phyloP scores from a whole-genome alignment of 768 basidiomycete genomes.

The Amanita jacksonii region DNA sequence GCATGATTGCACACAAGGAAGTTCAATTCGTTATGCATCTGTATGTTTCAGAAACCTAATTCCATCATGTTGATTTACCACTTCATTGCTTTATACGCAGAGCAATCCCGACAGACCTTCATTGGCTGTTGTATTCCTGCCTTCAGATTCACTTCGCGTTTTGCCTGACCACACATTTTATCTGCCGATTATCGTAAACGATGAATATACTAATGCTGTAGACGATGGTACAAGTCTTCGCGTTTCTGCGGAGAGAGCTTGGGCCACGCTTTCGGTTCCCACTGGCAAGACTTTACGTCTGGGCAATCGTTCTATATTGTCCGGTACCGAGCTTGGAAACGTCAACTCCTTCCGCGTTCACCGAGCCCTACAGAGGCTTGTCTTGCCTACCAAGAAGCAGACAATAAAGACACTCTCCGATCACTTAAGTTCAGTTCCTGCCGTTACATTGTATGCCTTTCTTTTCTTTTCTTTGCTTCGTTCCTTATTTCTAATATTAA shows the following conservation, averaged over 20 bases:
- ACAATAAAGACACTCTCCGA: constrained; percentile 26
- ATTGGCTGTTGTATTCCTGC: constrained; percentile 61
- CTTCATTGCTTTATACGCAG: constrained; percentile 33
- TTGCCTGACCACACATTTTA: constrained; percentile 35
- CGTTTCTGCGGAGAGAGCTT: constrained; percentile 29
- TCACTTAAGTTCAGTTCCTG: constrained; percentile 41
- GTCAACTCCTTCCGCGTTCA: constrained; percentile 33
- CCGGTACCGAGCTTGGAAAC: constrained; percentile 33
- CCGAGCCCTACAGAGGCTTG: constrained; percentile 36
- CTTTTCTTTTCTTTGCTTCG: constrained; percentile 9
- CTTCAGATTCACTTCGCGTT: constrained; percentile 31
- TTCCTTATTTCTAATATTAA: constrained; percentile 8
- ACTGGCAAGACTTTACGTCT: constrained; percentile 30
- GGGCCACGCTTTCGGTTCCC: constrained; percentile 35
- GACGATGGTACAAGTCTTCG: constrained; percentile 18
- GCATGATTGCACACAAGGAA: constrained; percentile 28
- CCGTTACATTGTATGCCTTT: constrained; percentile 54
- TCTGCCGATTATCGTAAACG: constrained; percentile 46
- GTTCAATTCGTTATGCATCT: constrained; percentile 13
- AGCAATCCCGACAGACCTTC: constrained; percentile 37
- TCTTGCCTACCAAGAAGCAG: constrained; percentile 28
- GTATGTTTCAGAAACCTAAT: constrained; percentile 27
- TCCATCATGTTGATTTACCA: constrained; percentile 24
- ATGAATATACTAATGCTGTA: constrained; percentile 11
- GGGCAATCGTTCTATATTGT: constrained; percentile 29